Evolutionary conservation across 2,329 filamentous ascomycete genomes (phyloP).

Genomic region (Pestalotiopsis sp.): DNA sequence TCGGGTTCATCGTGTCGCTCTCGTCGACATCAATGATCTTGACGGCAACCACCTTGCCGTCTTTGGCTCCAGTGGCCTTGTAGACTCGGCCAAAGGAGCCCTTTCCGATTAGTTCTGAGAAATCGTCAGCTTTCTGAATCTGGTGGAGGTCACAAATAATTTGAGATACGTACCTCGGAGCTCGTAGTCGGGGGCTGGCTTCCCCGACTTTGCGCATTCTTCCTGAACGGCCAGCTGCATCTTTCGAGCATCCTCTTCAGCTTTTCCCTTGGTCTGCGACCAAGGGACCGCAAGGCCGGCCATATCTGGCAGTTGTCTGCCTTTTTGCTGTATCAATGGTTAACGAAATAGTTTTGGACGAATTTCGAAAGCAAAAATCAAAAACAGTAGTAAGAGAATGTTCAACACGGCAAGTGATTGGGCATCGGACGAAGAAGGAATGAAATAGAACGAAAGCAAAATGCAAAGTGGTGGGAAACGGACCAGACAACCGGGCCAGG

Average conservation of each 20-base stretch:
- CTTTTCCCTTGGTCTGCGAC: constrained; percentile 44
- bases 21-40: constrained; percentile 87
- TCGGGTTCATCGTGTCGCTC: constrained; percentile 67
- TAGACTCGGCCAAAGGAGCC: constrained; percentile 76
- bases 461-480: too few species aligned
- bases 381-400: neutral
- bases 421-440: too few species aligned
- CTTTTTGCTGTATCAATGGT: neutral
- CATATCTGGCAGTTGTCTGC: constrained; percentile 21
- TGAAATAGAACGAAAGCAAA: too few species aligned
- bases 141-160: too few species aligned
- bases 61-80: constrained; percentile 55
- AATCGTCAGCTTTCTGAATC: too few species aligned
- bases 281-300: constrained; percentile 25
- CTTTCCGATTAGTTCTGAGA: constrained; percentile 69
- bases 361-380: neutral
- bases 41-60: constrained; percentile 65
- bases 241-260: constrained; percentile 69
- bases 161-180: constrained; percentile 41
- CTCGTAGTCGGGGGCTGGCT: constrained; percentile 65
- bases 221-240: constrained; percentile 68
- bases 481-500: too few species aligned
- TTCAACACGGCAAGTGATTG: neutral
- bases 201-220: constrained; percentile 59
- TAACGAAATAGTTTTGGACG: neutral